Evolutionary conservation across 345 rosid genomes (phyloP), one percentile per base, ranked within the genome.

Genomic region (Capsella bursapastoris): DNA sequence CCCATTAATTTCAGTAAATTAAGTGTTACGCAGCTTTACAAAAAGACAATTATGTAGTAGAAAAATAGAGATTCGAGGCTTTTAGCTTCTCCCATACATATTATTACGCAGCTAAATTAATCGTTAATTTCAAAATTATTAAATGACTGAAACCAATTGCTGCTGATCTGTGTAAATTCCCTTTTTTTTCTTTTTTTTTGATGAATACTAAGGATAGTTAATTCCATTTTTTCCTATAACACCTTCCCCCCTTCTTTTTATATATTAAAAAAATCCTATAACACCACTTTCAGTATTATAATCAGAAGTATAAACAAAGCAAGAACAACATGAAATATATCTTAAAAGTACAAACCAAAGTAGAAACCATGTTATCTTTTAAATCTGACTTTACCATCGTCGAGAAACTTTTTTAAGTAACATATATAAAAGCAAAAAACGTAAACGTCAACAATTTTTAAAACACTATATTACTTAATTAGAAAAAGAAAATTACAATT

Each of bases 51-150:
- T 59, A 22, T 22, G 25, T 22, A 48, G 7, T 37, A 28, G 32
- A 50, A 12, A 49, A 34, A 34, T 18, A 62, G 29, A 62, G 53
- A 51, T 72, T 62, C 44, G 53, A 31, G 53, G 44, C 40, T 40
- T 18, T 18, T 7, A 62, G 60, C 60, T 49, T 71, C 10, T 71
- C 28, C 40, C 22, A 22, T 28, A 58, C 67, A 14, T 48, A 35
- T 22, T 48, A 22, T 22, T 22, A 22, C 2, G 2, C 59, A 34
- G 15, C 25, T 18, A 1, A n/a, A 40, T 53, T 28, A 57, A 15
- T 55, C 63, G 43, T 10, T 41, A 56, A 15, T 6, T 29, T 55
- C 27, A 7, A 16, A 10, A 28, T 40, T 53, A 52, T n/a, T 28
- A 55, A 10, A n/a, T 29, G 13, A 43, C 18, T 41, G 7, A 53